Evolutionary conservation across 2,329 filamentous ascomycete genomes (phyloP).

Genomic region (Stagonosporopsis rhizophila): DNA sequence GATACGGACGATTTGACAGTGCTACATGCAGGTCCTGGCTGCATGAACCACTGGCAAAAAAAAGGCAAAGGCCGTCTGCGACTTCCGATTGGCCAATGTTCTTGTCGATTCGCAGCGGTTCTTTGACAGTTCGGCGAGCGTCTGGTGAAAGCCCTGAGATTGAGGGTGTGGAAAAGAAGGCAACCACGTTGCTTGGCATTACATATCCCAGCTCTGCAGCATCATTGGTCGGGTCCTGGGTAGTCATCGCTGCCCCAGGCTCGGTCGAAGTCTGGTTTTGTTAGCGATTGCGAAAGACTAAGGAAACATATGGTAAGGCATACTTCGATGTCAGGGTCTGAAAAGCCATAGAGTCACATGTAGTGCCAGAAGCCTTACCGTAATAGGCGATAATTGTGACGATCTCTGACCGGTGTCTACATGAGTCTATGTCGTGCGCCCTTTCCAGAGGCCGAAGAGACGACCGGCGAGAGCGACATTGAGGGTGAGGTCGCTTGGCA

Average conservation of each 20-base stretch:
- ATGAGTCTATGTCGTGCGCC: not conserved
- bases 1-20: not conserved
- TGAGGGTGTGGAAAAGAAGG: slow-evolving; percentile 6
- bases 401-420: slow-evolving; percentile 6
- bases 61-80: not conserved
- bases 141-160: not conserved
- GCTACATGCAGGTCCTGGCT: not conserved
- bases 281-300: not conserved
- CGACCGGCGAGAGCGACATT: not conserved
- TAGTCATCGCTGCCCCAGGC: not conserved
- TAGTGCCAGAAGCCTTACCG: not conserved
- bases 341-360: not conserved
- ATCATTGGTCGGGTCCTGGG: slow-evolving; percentile 2
- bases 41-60: slow-evolving; percentile 3
- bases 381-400: not conserved
- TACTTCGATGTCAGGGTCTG: slow-evolving; percentile 1
- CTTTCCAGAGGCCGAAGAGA: not conserved
- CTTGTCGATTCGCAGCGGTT: not conserved
- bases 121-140: not conserved
- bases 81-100: not conserved
- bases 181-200: slow-evolving; percentile 1
- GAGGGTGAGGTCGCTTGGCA: not conserved
- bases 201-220: not conserved
- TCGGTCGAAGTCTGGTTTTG: not conserved
- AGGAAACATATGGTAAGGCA: slow-evolving; percentile 5